Conservation (phyloP, 495 filamentous ascomycete genomes). For the Penicillium pulvis region DNA sequence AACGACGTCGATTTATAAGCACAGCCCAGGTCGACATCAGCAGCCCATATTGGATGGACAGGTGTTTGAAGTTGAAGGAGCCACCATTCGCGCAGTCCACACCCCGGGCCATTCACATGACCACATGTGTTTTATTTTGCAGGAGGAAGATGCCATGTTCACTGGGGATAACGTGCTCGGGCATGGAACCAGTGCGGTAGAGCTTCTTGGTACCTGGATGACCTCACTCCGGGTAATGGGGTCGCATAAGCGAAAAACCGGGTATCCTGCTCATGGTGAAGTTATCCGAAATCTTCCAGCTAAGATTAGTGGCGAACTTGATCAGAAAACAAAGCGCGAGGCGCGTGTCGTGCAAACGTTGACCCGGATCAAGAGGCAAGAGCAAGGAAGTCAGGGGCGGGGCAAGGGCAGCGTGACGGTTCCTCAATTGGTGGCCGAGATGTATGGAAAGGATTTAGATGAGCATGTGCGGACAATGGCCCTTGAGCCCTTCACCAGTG, state of each 20-base stretch:
- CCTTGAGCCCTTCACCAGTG: slow-evolving; percentile 48
- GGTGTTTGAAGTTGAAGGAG: slow-evolving; percentile 40
- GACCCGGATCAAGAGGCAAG: slow-evolving; percentile 4
- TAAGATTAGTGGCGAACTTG: slow-evolving; percentile 34
- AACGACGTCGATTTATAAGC: slow-evolving; percentile 37
- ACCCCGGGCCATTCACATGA: slow-evolving; percentile 46
- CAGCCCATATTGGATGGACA: slow-evolving; percentile 42
- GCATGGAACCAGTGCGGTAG: slow-evolving; percentile 35
- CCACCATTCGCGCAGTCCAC: slow-evolving; percentile 42
- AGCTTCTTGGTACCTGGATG: slow-evolving; percentile 45
- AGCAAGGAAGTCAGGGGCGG: slow-evolving; percentile 10
- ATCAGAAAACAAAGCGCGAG: slow-evolving; percentile 39
- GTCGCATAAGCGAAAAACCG: slow-evolving; percentile 27
- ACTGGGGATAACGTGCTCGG: slow-evolving; percentile 72
- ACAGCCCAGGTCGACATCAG: slow-evolving; percentile 50
- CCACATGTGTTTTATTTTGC: slow-evolving; percentile 51
- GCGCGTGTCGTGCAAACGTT: slow-evolving; percentile 36
- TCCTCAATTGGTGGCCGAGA: slow-evolving; percentile 36
- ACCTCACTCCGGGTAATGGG: slow-evolving; percentile 33
- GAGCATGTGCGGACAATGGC: slow-evolving; percentile 27
- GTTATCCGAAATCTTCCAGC: slow-evolving; percentile 35
- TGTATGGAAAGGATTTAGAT: slow-evolving; percentile 40
- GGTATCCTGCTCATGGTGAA: slow-evolving; percentile 48
- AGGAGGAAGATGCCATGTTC: slow-evolving; percentile 74
- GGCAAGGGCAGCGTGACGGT: slow-evolving; percentile 37